phyloP scores from a whole-genome alignment of 2,329 filamentous ascomycete species.

The Elsinoe arachidis region DNA sequence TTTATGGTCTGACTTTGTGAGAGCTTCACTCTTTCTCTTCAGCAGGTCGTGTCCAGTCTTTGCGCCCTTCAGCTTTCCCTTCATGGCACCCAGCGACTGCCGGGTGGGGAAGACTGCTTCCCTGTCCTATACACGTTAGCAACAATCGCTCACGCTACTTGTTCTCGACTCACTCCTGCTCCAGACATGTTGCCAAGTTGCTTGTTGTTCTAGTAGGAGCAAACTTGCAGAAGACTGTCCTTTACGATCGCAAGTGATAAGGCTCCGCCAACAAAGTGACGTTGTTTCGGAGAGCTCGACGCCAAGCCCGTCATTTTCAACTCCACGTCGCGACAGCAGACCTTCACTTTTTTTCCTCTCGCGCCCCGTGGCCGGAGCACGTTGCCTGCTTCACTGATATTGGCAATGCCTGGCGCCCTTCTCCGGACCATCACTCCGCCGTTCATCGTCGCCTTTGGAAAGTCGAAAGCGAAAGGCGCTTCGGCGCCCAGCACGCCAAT shows the following conservation, averaged over 20 bases:
- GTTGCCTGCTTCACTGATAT: neutral
- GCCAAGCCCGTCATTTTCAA: conserved; percentile 10
- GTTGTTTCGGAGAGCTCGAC: conserved; percentile 9
- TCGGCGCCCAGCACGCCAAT: conserved; percentile 10
- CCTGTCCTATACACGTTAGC: conserved; percentile 56
- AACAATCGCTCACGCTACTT: neutral
- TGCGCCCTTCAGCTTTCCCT: conserved; percentile 83
- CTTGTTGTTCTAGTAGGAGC: neutral
- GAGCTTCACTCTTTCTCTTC: conserved; percentile 94
- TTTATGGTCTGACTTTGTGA: conserved; percentile 66
- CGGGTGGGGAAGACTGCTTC: conserved; percentile 97
- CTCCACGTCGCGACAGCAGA: conserved; percentile 10
- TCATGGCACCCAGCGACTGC: conserved; percentile 95
- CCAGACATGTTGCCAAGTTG: conserved; percentile 31
- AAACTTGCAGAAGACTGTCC: neutral
- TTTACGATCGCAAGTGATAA: neutral
- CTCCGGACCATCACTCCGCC: conserved; percentile 32
- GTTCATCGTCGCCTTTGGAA: conserved; percentile 22
- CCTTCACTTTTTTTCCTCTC: conserved; percentile 1
- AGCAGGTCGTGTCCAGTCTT: conserved; percentile 79
- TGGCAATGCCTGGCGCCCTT: conserved; percentile 41
- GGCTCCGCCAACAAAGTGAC: conserved; percentile 8
- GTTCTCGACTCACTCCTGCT: conserved; percentile 25
- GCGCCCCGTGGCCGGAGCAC: conserved; percentile 7
- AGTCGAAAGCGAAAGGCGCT: conserved; percentile 7